These are phyloP conservation scores for Colletotrichum sp. DNA, from an alignment of 2,329 filamentous ascomycete genomes.

Conservation along the genomic window DNA sequence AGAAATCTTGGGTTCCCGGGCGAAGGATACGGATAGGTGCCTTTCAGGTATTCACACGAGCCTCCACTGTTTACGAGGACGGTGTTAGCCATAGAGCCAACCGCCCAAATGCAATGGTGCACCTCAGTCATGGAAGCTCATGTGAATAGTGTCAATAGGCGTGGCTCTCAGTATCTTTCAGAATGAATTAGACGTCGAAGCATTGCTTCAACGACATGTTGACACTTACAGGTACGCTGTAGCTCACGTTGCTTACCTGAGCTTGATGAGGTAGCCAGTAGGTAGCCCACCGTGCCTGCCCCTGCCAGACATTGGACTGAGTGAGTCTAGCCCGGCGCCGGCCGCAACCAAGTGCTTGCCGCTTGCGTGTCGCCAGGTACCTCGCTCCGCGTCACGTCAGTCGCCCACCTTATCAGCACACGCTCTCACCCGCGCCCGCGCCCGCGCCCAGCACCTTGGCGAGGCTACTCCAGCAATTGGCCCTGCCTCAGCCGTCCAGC, in stretches of 20 bases:
- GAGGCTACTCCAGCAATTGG: neutral
- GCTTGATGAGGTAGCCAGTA: neutral
- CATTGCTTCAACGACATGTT: neutral
- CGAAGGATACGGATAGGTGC: neutral
- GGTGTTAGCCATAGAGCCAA: neutral
- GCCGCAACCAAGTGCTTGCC: conserved; percentile 4
- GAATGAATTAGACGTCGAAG: neutral
- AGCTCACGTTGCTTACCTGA: neutral
- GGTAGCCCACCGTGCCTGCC: neutral
- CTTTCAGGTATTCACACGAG: neutral
- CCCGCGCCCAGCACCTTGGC: neutral
- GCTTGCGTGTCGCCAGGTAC: conserved; percentile 3
- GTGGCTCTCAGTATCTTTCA: neutral
- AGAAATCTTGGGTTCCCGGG: neutral
- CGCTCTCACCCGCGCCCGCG: neutral
- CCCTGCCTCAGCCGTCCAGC: neutral
- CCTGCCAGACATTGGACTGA: neutral
- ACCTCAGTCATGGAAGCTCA: neutral
- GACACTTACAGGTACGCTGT: neutral
- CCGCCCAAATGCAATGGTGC: neutral
- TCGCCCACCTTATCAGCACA: neutral
- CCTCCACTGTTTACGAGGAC: neutral
- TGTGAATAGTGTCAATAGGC: neutral
- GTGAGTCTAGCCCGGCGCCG: neutral
- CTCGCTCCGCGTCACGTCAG: conserved; percentile 15